Evolutionary conservation across 148 eudicot genomes (phyloP), one percentile per base, ranked within the genome.

Genomic region (Arbutus unedo): DNA sequence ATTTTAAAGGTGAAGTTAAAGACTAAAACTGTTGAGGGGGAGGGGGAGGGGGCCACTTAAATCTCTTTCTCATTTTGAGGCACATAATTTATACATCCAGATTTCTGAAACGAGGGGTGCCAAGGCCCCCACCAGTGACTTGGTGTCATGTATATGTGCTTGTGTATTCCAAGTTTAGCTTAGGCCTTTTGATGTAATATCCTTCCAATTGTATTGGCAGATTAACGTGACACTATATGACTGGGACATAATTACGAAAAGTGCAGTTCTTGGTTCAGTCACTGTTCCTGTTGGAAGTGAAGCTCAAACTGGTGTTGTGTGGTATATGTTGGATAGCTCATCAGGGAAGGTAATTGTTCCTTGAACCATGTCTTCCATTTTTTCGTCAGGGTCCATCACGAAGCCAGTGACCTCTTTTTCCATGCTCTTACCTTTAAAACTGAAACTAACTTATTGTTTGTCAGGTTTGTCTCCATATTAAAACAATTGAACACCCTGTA

Each of bases 181-280:
- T 64, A 13, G 74, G 47, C 51, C 7, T 21, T 75, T 45, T 6
- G 45, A 51, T 79, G 38, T 84, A 54, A 68, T 83, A 74, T 14
- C 21, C 19, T 79, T 8, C 2, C 72, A 45, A 82, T 78, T 73
- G 56, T 81, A 41, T 82, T 66, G 88, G 84, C 98, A 95, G 98
- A 91, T 95, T 81, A 90, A 84, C 70, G 92, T 95, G 82, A 91
- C 98, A 48, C 90, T 95, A 59, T 91, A 93, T 92, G 95, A 95
- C 59, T 93, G 98, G 98, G 98, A 95, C 83, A 95, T 95, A 85
- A 84, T 95, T 57, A 88, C 92, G 91, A 94, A 94, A 90, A 93
- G 98, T 89, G 91, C 95, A 82, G 91, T 91, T 84, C 96, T 95
- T 84, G 98, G 98, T 82, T 93, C 96, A 62, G 95, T 91, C 62